Evolutionary conservation across 2,329 filamentous ascomycete genomes (phyloP), one percentile per base, ranked within the genome.

Genomic region (Phoma sp.): DNA sequence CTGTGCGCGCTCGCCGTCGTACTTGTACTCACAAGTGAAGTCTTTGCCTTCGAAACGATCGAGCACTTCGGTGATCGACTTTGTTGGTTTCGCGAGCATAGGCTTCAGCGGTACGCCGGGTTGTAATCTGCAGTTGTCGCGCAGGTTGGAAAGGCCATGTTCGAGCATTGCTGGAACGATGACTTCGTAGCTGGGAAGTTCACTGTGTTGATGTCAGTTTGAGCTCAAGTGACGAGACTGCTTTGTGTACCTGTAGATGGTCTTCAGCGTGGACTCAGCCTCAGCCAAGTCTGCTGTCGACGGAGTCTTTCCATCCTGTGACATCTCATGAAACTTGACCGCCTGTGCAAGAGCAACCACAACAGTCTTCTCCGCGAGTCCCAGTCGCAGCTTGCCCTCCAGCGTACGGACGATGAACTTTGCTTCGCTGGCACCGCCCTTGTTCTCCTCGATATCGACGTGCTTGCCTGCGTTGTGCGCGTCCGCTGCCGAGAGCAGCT

Each of bases 11-110:
- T 99, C 95, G 43, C 95, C 95, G 68, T 99, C 95, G 71, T 99
- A 99, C 76, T 99, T 99, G 82, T 96, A 99, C 74, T 99, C 95
- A 78, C 95, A 99, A 1, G 95, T 98, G 70, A 99, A 99, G 24
- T 89, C 90, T 72, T 96, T 95, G 61, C 90, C 88, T 73, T 98
- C 95, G 63, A 99, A 99, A 5, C 95, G 90, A 76, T 99, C 94
- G 10, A 99, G 83, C 0, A 99, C 95, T 77, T 99, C 95, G 0
- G 93, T 96, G 67, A 99, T 97, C 5, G 95, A 93, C 75, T 99
- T 99, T 9, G 95, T 99, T 3, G 95, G 95, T 70, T 98, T 98
- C 19, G 95, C 95, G 79, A 99, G 83, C 95, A 99, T 99, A 67
- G 95, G 95, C 76, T 99, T 99, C 55, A 99, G 82, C 0, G 95